Percentiles rank a stretch among this genome's conserved stretches.
phyloP scores from a whole-genome alignment of 2,329 filamentous ascomycete species.

The Cytospora schulzeri region DNA sequence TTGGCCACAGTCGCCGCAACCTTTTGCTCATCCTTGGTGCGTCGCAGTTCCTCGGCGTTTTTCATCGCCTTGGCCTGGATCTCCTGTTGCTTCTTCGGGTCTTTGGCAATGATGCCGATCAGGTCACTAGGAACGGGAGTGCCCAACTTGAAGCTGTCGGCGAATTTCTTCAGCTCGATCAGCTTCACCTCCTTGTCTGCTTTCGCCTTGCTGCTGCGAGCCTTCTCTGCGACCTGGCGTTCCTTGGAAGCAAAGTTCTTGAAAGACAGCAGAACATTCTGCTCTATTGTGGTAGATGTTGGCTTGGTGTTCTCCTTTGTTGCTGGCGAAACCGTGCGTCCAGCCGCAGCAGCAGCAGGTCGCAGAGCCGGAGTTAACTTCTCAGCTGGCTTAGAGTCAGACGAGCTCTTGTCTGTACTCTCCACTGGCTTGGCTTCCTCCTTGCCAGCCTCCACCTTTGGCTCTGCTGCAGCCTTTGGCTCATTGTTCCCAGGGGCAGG shows the following conservation, averaged over 20 bases:
- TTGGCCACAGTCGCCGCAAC: conserved; percentile 50
- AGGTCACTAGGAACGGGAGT: conserved; percentile 91
- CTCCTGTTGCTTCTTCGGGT: conserved; percentile 89
- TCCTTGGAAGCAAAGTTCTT: conserved; percentile 64
- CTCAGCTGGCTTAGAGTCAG: conserved; percentile 30
- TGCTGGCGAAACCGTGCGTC: conserved; percentile 44
- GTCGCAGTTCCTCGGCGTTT: conserved; percentile 66
- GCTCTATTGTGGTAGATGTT: conserved; percentile 64
- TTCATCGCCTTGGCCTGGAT: conserved; percentile 87
- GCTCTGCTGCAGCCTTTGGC: conserved; percentile 36
- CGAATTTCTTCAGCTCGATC: conserved; percentile 94
- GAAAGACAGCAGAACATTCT: conserved; percentile 63
- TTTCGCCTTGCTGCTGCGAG: conserved; percentile 59
- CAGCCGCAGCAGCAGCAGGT: conserved; percentile 41
- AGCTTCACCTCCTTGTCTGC: conserved; percentile 89
- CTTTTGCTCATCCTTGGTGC: conserved; percentile 26
- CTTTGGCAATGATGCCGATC: conserved; percentile 93
- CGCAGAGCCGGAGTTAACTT: conserved; percentile 28
- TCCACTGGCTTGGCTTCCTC: conserved; percentile 35
- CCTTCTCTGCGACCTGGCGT: conserved; percentile 58
- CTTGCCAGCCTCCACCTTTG: conserved; percentile 33
- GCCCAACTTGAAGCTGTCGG: conserved; percentile 88
- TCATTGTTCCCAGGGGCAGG: conserved; percentile 35
- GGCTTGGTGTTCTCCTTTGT: conserved; percentile 45
- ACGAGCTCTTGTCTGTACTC: conserved; percentile 34